Conservation (phyloP, 164 flowering plant genomes). For the Sextonia rubra region DNA sequence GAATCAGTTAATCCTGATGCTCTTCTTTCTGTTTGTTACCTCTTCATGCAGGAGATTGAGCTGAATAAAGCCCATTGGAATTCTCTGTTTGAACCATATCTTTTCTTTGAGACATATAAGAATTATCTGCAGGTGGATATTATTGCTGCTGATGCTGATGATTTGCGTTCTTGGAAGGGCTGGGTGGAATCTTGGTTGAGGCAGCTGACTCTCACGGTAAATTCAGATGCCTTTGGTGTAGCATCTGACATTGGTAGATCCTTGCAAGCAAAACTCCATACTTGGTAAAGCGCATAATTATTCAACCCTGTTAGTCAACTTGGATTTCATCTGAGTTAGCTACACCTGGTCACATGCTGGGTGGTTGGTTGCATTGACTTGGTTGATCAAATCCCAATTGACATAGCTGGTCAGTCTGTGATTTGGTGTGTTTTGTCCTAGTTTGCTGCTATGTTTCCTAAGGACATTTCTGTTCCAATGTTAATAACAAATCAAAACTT, state of each 20-base stretch:
- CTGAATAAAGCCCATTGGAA: conserved; percentile 70
- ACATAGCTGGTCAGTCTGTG: too few relatives aligned
- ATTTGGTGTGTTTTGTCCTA: too few relatives aligned
- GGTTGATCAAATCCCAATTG: too few relatives aligned
- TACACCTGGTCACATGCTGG: too few relatives aligned
- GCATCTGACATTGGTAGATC: not conserved
- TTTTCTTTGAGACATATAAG: conserved; percentile 79
- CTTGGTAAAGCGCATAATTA: not conserved
- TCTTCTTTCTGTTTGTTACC: not conserved
- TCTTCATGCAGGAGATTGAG: conserved; percentile 70
- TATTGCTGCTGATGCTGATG: conserved; percentile 75
- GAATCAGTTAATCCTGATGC: not conserved
- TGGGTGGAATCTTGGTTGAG: conserved; percentile 98
- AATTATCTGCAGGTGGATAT: conserved; percentile 93
- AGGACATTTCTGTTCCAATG: too few relatives aligned
- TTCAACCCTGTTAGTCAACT: too few relatives aligned
- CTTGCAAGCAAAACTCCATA: not conserved
- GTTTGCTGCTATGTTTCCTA: too few relatives aligned
- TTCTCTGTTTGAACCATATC: conserved; percentile 75
- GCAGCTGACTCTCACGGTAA: conserved; percentile 82
- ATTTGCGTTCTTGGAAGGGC: conserved; percentile 86
- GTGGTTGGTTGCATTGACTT: too few relatives aligned
- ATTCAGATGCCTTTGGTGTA: conserved; percentile 6
- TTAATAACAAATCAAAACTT: too few relatives aligned
- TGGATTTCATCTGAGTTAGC: too few relatives aligned